These are phyloP conservation scores for Corylus avellana DNA, from an alignment of 306 rosid species.

Conservation along the genomic window DNA sequence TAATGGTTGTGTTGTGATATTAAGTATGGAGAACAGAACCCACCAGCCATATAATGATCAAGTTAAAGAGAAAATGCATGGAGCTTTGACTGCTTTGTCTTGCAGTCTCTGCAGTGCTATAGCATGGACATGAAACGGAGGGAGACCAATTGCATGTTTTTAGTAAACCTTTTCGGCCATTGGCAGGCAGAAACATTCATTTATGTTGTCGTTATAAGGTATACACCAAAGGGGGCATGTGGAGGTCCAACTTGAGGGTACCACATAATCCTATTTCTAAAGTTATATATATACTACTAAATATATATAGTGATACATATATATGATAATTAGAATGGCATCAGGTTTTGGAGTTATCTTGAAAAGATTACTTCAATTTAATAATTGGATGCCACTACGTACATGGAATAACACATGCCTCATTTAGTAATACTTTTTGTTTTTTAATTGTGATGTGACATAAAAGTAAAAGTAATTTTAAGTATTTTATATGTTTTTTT, in stretches of 20 bases:
- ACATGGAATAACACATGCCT: background rate
- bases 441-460: too few relatives aligned
- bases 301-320: background rate
- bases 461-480: too few relatives aligned
- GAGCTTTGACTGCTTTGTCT: background rate
- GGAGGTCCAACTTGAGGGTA: conserved; percentile 5
- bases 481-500: too few relatives aligned
- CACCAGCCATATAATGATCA: conserved; percentile 13
- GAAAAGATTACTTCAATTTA: background rate
- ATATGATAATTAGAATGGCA: background rate
- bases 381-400: background rate
- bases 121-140: background rate
- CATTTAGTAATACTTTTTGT: too few relatives aligned
- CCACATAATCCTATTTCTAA: background rate
- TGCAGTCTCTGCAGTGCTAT: background rate
- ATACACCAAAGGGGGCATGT: background rate
- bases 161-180: conserved; percentile 20
- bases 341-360: background rate
- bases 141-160: conserved; percentile 29
- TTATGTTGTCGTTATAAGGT: background rate
- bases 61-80: background rate
- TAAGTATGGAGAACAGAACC: background rate
- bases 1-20: background rate
- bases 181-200: conserved; percentile 5
- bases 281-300: background rate